phyloP scores from a whole-genome alignment of 1,284 basidiomycete species.

The Trichosporon coremiiforme region DNA sequence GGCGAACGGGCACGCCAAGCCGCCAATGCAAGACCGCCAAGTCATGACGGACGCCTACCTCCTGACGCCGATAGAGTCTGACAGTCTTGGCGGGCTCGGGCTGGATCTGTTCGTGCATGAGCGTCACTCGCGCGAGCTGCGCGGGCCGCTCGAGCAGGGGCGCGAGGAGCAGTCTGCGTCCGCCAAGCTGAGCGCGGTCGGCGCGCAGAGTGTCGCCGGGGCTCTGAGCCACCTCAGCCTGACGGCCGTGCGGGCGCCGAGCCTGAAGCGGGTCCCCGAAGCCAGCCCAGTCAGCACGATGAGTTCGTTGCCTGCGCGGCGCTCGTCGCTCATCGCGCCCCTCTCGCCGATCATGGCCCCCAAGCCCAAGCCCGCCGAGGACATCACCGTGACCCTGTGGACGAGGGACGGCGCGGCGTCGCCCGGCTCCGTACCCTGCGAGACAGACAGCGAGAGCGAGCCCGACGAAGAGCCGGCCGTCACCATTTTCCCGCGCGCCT shows the following conservation, averaged over 20 bases:
- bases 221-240: constrained; percentile 8
- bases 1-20: neutral
- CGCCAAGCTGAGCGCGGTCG: neutral
- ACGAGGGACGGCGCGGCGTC: constrained; percentile 1
- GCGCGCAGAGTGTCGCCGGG: neutral
- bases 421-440: neutral
- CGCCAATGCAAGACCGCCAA: neutral
- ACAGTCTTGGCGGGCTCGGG: neutral
- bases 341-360: neutral
- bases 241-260: constrained; percentile 6
- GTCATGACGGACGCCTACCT: constrained; percentile 1
- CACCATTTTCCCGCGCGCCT: neutral
- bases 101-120: neutral
- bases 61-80: neutral
- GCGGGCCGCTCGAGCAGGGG: neutral
- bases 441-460: constrained; percentile 15
- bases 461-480: constrained; percentile 2
- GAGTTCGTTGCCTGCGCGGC: neutral
- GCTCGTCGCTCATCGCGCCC: neutral
- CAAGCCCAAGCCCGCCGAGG: neutral
- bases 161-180: neutral
- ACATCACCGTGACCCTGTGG: neutral
- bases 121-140: neutral
- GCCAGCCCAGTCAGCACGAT: neutral
- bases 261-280: neutral